Base-by-base conservation (phyloP, 306 rosid genomes). In the Begonia masoniana region DNA sequence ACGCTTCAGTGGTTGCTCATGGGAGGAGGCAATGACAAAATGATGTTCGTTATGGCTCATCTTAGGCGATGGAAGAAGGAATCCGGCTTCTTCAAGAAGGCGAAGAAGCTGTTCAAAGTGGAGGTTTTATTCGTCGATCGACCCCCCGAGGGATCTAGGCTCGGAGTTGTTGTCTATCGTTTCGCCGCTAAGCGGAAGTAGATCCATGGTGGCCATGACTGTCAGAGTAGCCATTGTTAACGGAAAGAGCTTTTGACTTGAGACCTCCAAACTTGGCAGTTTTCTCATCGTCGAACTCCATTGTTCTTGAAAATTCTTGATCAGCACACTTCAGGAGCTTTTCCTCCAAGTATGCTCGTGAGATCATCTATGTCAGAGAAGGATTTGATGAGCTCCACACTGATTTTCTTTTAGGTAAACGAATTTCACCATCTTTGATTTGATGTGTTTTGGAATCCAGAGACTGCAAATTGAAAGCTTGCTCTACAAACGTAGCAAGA, bases 1-100 rank as follows among this genome's bases (percentile, higher is more conserved):
- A 91, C 97, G 63, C 56, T 91, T 66, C 76, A 69, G 54, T 57
- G 60, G 31, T 51, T 78, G 69, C 62, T 78, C 13, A 0, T 68
- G 8, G 66, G 60, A 55, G 6, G 67, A 23, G 47, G 60, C 60
- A 47, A 54, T 45, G 63, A 43, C 36, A 67, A 74, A 50, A 70
- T 41, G 74, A 67, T 61, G 63, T 83, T 91, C 24, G 65, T 91
- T 55, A 91, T 91, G 97, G 92, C 96, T 4, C 96, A 91, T 61
- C 24, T 85, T 68, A 79, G 63, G 70, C 66, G 97, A 78, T 85
- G 97, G 97, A 91, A 83, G 46, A 91, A 85, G 66, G 97, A 91
- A 1, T 83, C 92, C 1, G 54, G 31, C 1, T 91, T 91, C 62
- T 91, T 91, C 70, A 85, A 72, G 85, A 91, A 74, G 51, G 96